Percentiles rank a stretch among this genome's conserved stretches.
Evolutionary conservation across 306 rosid genomes (phyloP).

Genomic region (Crotalaria pallida): DNA sequence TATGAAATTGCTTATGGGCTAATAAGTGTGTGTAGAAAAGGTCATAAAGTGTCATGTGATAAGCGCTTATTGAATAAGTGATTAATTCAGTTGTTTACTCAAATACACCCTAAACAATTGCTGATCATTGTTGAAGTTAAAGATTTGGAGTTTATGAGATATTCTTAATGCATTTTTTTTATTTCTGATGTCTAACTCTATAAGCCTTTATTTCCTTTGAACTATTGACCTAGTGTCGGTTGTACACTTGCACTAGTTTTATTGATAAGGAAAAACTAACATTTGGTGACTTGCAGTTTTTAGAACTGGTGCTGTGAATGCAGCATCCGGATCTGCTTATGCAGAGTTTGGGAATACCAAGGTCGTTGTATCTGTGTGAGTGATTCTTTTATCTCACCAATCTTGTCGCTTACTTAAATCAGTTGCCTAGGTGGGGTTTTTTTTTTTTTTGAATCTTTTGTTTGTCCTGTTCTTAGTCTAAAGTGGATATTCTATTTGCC

Average conservation of each 20-base stretch:
- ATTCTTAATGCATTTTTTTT: background rate
- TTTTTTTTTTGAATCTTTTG: background rate
- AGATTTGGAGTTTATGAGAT: background rate
- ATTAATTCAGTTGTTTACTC: no score
- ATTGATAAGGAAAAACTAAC: background rate
- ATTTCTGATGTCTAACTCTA: background rate
- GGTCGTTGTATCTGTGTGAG: slow-evolving; percentile 98
- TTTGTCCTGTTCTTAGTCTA: background rate
- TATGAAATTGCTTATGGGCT: no score
- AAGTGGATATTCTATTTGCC: slow-evolving; percentile 8
- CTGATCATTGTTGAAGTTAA: no score
- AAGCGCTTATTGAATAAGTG: no score
- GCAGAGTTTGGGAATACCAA: slow-evolving; percentile 93
- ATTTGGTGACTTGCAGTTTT: slow-evolving; percentile 57
- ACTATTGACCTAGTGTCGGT: background rate
- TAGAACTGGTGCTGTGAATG: slow-evolving; percentile 91
- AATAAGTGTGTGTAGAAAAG: no score
- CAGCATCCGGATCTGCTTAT: slow-evolving; percentile 97
- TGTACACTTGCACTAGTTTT: background rate
- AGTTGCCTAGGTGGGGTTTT: background rate
- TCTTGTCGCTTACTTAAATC: background rate
- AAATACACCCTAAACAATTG: no score
- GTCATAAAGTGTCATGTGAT: no score
- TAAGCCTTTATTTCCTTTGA: background rate
- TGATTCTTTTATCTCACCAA: slow-evolving; percentile 13